Percentiles rank a stretch among this genome's conserved stretches.
Evolutionary conservation across 2,329 filamentous ascomycete species (phyloP).

Genomic region (Cercospora sojina): DNA sequence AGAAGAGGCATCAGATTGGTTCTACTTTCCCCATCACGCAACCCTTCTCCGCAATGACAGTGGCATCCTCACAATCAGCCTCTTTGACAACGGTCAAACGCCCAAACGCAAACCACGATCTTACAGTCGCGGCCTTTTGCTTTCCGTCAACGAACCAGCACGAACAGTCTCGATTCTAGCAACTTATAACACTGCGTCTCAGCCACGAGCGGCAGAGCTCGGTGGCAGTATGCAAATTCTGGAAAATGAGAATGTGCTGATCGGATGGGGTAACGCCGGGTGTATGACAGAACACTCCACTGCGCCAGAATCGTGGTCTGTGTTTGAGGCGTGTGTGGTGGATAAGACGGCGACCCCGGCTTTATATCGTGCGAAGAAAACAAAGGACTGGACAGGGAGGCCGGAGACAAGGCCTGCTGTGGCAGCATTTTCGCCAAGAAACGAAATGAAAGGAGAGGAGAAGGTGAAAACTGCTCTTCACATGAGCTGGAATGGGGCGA

Average conservation of each 20-base stretch:
- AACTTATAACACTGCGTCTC: background rate
- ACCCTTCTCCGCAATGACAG: background rate
- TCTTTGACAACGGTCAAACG: background rate
- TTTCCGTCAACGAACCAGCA: background rate
- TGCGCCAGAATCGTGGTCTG: background rate
- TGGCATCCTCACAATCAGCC: background rate
- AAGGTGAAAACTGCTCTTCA: background rate
- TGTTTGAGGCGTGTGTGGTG: background rate
- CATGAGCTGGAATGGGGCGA: conserved; percentile 5
- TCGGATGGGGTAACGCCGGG: conserved; percentile 51
- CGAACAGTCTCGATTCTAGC: background rate
- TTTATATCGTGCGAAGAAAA: background rate
- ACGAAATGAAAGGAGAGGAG: background rate
- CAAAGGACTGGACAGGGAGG: background rate
- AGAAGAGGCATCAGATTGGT: background rate
- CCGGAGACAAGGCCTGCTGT: background rate
- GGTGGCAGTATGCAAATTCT: conserved; percentile 6
- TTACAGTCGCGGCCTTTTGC: background rate
- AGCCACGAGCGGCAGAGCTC: background rate
- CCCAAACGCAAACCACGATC: background rate
- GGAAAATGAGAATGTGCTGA: conserved; percentile 49
- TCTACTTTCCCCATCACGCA: background rate
- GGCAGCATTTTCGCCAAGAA: background rate
- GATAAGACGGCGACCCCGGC: background rate
- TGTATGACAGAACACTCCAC: conserved; percentile 36